phyloP scores from a whole-genome alignment of 208 protist species.

The Leptomonas pyrrhocoris region DNA sequence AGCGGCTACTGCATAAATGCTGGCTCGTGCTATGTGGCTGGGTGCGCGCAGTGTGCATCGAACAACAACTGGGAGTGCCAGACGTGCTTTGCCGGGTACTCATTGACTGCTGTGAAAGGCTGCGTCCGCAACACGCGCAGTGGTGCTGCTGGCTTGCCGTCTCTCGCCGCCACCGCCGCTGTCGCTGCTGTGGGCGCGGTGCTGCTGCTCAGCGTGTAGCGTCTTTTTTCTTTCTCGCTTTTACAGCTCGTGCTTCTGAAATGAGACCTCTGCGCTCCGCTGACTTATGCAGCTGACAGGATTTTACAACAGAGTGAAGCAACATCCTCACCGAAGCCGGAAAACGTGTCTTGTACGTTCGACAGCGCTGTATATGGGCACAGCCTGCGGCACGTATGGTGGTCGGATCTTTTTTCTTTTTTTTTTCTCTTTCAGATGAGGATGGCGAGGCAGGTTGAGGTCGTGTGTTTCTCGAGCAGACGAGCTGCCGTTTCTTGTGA shows the following conservation, averaged over 20 bases:
- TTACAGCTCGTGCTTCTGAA: neutral
- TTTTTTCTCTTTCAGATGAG: neutral
- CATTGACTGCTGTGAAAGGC: neutral
- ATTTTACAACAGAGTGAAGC: too few species aligned
- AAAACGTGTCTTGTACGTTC: too few species aligned
- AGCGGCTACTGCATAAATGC: slow-evolving; percentile 9
- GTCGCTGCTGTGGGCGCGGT: neutral
- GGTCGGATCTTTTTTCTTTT: slow-evolving; percentile 1
- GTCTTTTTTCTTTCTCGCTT: slow-evolving; percentile 10
- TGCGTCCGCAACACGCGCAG: neutral
- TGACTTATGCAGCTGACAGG: too few species aligned
- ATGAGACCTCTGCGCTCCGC: too few species aligned
- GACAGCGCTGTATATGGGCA: too few species aligned
- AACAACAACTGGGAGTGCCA: slow-evolving; percentile 9
- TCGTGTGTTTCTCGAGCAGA: neutral
- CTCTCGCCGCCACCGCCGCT: slow-evolving; percentile 1
- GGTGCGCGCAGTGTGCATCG: neutral
- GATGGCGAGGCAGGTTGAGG: too few species aligned
- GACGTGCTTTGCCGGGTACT: slow-evolving; percentile 5
- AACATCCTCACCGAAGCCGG: too few species aligned
- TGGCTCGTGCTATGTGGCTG: slow-evolving; percentile 3
- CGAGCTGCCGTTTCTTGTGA: neutral
- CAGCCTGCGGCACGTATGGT: too few species aligned
- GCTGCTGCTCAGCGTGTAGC: too few species aligned
- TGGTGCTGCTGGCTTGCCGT: slow-evolving; percentile 1